Evolutionary conservation across 2,329 filamentous ascomycete genomes (phyloP).

Genomic region (Chalara sp.): DNA sequence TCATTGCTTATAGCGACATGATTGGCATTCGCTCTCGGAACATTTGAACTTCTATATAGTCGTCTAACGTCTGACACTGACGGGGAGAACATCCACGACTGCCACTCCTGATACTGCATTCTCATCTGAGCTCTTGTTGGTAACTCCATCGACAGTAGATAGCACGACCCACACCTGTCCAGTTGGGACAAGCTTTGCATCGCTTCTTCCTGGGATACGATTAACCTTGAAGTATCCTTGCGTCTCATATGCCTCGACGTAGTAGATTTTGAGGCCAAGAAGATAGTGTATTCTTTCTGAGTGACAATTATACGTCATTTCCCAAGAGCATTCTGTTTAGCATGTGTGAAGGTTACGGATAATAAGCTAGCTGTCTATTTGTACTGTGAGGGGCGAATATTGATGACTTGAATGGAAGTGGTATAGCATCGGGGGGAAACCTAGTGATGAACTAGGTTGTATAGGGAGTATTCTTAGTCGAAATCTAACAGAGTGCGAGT

Average conservation of each 20-base stretch:
- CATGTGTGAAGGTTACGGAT: conserved; percentile 16
- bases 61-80: background rate
- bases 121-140: background rate
- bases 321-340: conserved; percentile 14
- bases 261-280: conserved; percentile 24
- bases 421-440: conserved; percentile 45
- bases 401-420: conserved; percentile 48
- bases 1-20: too few relatives aligned
- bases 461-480: conserved; percentile 58
- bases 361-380: conserved; percentile 13
- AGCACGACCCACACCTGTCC: conserved; percentile 36
- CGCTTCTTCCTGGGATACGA: conserved; percentile 10
- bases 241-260: conserved; percentile 11
- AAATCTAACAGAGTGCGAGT: conserved; percentile 53
- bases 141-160: conserved; percentile 28
- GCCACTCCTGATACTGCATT: background rate
- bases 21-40: too few relatives aligned
- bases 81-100: background rate
- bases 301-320: conserved; percentile 6
- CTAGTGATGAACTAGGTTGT: conserved; percentile 51
- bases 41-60: too few relatives aligned
- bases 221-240: conserved; percentile 17
- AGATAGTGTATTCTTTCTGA: conserved; percentile 18
- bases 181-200: conserved; percentile 12
- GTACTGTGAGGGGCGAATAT: conserved; percentile 18